A percentile compares a stretch with the other conserved stretches of the same genome.
Evolutionary conservation across 1,284 basidiomycete species (phyloP).

Genomic region (Earliella scabrosa): DNA sequence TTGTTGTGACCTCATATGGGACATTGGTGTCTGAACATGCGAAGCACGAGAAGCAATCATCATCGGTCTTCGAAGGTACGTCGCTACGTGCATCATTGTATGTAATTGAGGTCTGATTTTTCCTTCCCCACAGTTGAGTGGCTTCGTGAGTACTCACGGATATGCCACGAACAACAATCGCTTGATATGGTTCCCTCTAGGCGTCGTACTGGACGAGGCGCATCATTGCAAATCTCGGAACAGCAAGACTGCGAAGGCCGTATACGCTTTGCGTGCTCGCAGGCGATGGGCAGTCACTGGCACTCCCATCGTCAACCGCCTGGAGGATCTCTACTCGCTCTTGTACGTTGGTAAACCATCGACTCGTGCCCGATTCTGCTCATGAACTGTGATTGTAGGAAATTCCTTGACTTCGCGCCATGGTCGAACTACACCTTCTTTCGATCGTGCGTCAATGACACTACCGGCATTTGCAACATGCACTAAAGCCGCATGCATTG

Average conservation of each 20-base stretch:
- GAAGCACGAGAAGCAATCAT: slow-evolving; percentile 55
- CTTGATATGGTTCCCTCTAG: slow-evolving; percentile 17
- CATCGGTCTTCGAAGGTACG: slow-evolving; percentile 69
- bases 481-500: background rate
- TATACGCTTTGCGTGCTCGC: slow-evolving; percentile 81
- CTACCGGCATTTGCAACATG: background rate
- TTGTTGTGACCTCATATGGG: slow-evolving; percentile 92
- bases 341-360: slow-evolving; percentile 57
- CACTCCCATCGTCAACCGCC: slow-evolving; percentile 94
- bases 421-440: slow-evolving; percentile 93
- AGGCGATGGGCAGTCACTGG: slow-evolving; percentile 93
- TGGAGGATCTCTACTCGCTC: slow-evolving; percentile 92
- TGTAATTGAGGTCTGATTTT: background rate
- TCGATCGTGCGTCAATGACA: slow-evolving; percentile 61
- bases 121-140: slow-evolving; percentile 64
- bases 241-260: slow-evolving; percentile 91
- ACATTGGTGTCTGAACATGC: slow-evolving; percentile 84
- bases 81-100: slow-evolving; percentile 2
- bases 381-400: slow-evolving; percentile 47
- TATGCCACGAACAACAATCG: background rate
- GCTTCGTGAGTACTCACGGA: slow-evolving; percentile 50
- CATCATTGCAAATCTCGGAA: slow-evolving; percentile 94
- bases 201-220: slow-evolving; percentile 85
- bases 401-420: slow-evolving; percentile 89
- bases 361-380: background rate